Percentiles rank a stretch among this genome's conserved stretches.
phyloP scores from a whole-genome alignment of 2,329 filamentous ascomycete species.

The Scytalidium lignicola region DNA sequence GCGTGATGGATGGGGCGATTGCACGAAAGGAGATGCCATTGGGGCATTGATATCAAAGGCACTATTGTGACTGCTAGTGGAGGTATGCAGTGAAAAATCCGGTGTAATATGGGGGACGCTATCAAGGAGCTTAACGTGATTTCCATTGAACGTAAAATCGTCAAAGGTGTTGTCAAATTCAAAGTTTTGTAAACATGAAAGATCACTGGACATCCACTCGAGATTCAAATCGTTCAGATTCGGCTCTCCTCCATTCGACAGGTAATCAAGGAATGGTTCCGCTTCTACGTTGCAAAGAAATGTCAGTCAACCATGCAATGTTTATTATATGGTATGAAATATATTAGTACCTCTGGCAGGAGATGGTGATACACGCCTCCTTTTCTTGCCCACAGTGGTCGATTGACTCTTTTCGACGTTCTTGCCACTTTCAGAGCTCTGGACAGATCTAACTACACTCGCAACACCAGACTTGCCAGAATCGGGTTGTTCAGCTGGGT shows the following conservation, averaged over 20 bases:
- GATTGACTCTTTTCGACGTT: not conserved
- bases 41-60: not conserved
- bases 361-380: not conserved
- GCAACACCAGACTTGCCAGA: not conserved
- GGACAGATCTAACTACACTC: not conserved
- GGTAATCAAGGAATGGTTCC: not conserved
- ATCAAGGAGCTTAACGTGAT: not conserved
- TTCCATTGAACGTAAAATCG: not conserved
- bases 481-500: constrained; percentile 1
- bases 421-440: not conserved
- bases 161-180: not conserved
- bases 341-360: not conserved
- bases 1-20: not conserved
- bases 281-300: not conserved
- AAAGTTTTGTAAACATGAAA: not conserved
- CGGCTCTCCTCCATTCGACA: not conserved
- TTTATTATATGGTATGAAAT: not conserved
- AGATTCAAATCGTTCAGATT: not conserved
- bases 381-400: not conserved
- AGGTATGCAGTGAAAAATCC: not conserved
- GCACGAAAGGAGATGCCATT: not conserved
- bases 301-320: not conserved
- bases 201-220: not conserved
- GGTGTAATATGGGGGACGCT: not conserved
- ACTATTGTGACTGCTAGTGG: not conserved